phyloP scores from a whole-genome alignment of 2,329 filamentous ascomycete species.

The Pseudogymnoascus sp. region DNA sequence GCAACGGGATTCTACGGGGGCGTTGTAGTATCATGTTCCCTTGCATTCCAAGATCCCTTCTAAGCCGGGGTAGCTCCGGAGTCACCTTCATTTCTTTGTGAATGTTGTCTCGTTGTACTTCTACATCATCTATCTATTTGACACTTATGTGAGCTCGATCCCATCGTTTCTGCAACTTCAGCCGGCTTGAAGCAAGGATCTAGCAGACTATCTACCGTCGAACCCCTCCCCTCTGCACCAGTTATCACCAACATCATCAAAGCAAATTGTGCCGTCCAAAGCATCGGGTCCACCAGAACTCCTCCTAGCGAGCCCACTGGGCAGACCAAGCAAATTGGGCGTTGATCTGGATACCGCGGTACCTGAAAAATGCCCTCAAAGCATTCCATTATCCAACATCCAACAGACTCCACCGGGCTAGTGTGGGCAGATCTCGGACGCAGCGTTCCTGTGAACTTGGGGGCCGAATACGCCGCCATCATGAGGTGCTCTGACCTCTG shows the following conservation, averaged over 20 bases:
- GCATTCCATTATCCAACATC: conserved; percentile 3
- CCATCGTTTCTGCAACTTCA: background rate
- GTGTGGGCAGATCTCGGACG: background rate
- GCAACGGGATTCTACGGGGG: background rate
- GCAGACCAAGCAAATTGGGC: background rate
- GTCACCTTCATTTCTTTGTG: background rate
- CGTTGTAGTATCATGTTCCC: background rate
- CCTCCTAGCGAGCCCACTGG: background rate
- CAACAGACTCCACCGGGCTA: conserved; percentile 4
- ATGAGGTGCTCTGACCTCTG: background rate
- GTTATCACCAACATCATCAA: conserved; percentile 3
- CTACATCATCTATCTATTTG: background rate
- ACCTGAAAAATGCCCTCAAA: background rate
- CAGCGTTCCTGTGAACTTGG: background rate
- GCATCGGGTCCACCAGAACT: background rate
- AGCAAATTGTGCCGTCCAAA: background rate
- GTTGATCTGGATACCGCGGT: background rate
- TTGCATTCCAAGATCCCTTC: background rate
- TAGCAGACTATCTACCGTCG: background rate
- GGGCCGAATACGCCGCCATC: background rate
- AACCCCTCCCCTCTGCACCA: background rate
- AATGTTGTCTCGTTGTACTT: conserved; percentile 1
- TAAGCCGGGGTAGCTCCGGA: background rate
- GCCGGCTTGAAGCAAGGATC: conserved; percentile 3
- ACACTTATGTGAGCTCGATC: background rate